These are phyloP conservation scores for Insectozyma bohioensis DNA, from an alignment of 1,139 yeast species.

Conservation along the genomic window DNA sequence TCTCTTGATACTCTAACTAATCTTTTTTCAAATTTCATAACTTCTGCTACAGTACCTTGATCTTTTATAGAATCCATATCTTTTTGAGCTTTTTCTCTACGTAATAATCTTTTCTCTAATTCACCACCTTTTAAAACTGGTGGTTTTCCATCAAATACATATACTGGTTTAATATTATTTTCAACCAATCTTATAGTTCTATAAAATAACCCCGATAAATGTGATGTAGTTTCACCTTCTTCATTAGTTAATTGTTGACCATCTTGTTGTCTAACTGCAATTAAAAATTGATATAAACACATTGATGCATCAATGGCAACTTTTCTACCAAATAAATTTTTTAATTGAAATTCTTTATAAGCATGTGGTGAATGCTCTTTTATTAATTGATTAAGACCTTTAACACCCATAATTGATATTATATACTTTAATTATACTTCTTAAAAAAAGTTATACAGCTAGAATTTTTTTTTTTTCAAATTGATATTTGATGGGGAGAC, in stretches of 20 bases:
- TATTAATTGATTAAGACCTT: constrained; percentile 75
- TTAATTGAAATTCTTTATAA: constrained; percentile 74
- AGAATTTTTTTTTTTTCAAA: no score
- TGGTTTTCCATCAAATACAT: constrained; percentile 96
- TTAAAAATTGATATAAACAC: constrained; percentile 91
- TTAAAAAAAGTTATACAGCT: no score
- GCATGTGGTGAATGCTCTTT: constrained; percentile 90
- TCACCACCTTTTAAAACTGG: constrained; percentile 92
- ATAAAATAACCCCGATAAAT: constrained; percentile 92
- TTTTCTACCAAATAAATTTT: constrained; percentile 85
- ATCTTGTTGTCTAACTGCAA: constrained; percentile 94
- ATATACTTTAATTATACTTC: no score
- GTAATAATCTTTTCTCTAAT: constrained; percentile 76
- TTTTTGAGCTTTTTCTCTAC: constrained; percentile 81
- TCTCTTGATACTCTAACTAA: constrained; percentile 84
- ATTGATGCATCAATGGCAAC: constrained; percentile 90
- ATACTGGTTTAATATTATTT: constrained; percentile 91
- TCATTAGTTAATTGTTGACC: constrained; percentile 92
- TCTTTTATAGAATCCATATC: constrained; percentile 73
- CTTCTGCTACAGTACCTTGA: constrained; percentile 75
- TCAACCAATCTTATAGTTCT: constrained; percentile 87
- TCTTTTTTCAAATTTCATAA: constrained; percentile 78
- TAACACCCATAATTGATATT: constrained; percentile 68
- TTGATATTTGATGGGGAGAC: no score
- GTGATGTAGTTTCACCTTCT: constrained; percentile 92